Conservation (phyloP, 345 rosid genomes). For the Xanthoceras sorbifolium region DNA sequence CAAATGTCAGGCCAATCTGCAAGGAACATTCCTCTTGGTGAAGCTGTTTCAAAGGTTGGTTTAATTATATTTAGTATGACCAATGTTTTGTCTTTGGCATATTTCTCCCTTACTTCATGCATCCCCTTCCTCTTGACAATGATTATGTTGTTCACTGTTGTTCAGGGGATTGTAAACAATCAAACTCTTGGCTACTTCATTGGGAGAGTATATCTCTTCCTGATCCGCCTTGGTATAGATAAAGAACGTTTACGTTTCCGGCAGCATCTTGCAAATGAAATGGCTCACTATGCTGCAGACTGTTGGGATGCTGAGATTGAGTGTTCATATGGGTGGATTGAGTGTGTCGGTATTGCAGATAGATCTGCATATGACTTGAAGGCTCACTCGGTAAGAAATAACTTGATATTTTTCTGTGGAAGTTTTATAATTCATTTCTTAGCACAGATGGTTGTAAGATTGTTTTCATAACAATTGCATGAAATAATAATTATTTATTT, state of each 20-base stretch:
- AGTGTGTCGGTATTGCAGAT: slow-evolving; percentile 98
- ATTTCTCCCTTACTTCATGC: neutral
- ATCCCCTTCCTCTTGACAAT: neutral
- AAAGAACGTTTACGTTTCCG: slow-evolving; percentile 78
- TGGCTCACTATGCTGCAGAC: slow-evolving; percentile 99
- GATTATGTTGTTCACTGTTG: slow-evolving; percentile 17
- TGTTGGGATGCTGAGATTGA: slow-evolving; percentile 99
- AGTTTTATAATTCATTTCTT: neutral
- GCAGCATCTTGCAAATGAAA: slow-evolving; percentile 96
- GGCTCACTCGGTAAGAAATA: slow-evolving; percentile 72
- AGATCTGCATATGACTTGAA: slow-evolving; percentile 87
- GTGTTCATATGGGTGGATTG: slow-evolving; percentile 92
- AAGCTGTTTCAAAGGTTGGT: slow-evolving; percentile 79
- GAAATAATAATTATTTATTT: neutral
- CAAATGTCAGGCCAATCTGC: slow-evolving; percentile 92
- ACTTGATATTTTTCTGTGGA: neutral
- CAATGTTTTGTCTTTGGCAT: neutral
- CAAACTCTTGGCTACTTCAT: slow-evolving; percentile 95
- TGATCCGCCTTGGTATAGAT: slow-evolving; percentile 78
- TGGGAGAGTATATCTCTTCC: slow-evolving; percentile 92
- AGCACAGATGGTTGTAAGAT: neutral
- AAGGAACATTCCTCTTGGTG: slow-evolving; percentile 55
- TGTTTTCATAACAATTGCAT: neutral
- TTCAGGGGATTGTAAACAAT: slow-evolving; percentile 87
- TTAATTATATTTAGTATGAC: slow-evolving; percentile 5